Evolutionary conservation across 1,139 yeast genomes (phyloP).

Genomic region (Yamadazyma taylorii): DNA sequence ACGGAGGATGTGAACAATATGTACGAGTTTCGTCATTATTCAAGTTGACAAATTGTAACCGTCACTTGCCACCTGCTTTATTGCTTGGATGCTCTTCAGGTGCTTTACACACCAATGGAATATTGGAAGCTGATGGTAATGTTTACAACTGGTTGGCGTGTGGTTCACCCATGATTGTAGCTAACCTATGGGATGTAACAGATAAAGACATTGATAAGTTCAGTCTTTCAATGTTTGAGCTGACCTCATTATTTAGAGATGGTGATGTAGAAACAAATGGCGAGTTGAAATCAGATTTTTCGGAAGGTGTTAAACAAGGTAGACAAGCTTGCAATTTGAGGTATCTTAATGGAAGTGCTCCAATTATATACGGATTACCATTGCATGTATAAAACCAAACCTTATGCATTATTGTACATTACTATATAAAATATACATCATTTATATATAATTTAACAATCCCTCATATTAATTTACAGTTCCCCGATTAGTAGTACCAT

Average conservation of each 20-base stretch:
- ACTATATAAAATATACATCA: neutral
- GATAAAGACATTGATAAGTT: constrained; percentile 91
- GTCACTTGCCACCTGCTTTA: constrained; percentile 64
- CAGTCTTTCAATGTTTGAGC: constrained; percentile 55
- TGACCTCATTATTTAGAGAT: constrained; percentile 56
- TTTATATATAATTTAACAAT: neutral
- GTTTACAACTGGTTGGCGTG: constrained; percentile 73
- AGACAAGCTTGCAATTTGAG: constrained; percentile 63
- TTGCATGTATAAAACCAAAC: constrained; percentile 11
- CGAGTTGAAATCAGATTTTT: constrained; percentile 8
- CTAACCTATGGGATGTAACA: constrained; percentile 95
- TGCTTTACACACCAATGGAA: constrained; percentile 55
- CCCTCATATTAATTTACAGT: neutral
- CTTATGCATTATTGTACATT: neutral
- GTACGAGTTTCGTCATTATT: constrained; percentile 40
- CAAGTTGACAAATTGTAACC: constrained; percentile 19
- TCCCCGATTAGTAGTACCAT: constrained; percentile 1
- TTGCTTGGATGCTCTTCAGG: constrained; percentile 95
- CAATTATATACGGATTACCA: constrained; percentile 32
- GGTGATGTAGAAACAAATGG: too few species aligned
- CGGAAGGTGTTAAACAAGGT: constrained; percentile 36
- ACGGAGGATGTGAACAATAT: constrained; percentile 93
- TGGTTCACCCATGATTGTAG: constrained; percentile 81
- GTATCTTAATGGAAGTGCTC: constrained; percentile 35
- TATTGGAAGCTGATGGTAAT: constrained; percentile 74